Evolutionary conservation across 2,329 filamentous ascomycete genomes (phyloP).

Genomic region (Hymenoscyphus repandus): DNA sequence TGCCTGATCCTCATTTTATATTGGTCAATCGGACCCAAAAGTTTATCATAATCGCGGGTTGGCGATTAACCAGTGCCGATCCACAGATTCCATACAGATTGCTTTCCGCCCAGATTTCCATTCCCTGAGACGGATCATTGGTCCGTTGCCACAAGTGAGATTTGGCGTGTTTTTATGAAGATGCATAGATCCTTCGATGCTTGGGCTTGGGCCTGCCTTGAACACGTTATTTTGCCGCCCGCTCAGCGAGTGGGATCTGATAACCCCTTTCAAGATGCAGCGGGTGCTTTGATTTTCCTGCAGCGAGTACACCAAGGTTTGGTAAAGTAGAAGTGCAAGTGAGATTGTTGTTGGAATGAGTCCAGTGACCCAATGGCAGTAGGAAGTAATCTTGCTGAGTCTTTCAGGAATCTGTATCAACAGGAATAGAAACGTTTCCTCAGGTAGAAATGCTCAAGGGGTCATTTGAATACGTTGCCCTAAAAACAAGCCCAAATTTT

Average conservation of each 20-base stretch:
- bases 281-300: neutral
- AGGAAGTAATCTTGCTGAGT: too few relatives aligned
- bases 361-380: neutral
- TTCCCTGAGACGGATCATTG: constrained; percentile 5
- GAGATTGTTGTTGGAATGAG: neutral
- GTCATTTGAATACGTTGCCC: too few relatives aligned
- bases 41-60: constrained; percentile 8
- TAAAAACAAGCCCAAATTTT: too few relatives aligned
- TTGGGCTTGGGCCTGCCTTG: neutral
- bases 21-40: constrained; percentile 2
- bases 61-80: constrained; percentile 1
- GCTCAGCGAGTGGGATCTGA: too few relatives aligned
- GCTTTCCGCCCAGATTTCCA: neutral
- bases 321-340: too few relatives aligned
- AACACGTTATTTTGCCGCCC: too few relatives aligned
- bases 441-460: too few relatives aligned
- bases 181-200: neutral
- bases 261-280: too few relatives aligned
- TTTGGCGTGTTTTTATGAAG: constrained; percentile 7
- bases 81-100: constrained; percentile 10
- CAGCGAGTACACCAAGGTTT: neutral
- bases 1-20: neutral
- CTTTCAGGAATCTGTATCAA: too few relatives aligned
- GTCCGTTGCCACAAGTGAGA: neutral
- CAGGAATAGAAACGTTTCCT: too few relatives aligned